Percentiles rank a stretch among this genome's conserved stretches.
Evolutionary conservation across 2,329 filamentous ascomycete species (phyloP).

Genomic region (Colletotrichum gigasporum): DNA sequence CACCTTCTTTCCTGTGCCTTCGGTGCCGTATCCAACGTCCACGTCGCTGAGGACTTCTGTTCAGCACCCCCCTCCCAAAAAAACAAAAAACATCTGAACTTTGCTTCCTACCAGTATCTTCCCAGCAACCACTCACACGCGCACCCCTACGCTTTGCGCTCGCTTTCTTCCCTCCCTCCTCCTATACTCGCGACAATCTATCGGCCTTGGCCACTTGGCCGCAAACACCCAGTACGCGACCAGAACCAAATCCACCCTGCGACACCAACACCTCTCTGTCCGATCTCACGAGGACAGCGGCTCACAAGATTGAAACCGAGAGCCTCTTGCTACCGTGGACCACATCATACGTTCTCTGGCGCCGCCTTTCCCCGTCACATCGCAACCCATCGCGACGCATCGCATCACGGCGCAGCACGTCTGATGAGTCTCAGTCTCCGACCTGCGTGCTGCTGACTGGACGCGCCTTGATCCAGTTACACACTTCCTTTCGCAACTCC

Average conservation of each 20-base stretch:
- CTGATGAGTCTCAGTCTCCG: conserved; percentile 1
- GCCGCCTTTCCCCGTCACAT: background rate
- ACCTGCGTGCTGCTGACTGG: conserved; percentile 14
- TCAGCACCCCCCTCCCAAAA: no score
- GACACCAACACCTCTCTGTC: background rate
- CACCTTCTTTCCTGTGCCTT: background rate
- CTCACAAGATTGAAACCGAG: background rate
- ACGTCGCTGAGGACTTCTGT: no score
- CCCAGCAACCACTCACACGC: background rate
- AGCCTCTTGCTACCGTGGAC: background rate
- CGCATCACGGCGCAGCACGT: background rate
- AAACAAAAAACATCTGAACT: conserved; percentile 9
- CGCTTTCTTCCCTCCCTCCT: background rate
- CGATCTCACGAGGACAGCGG: background rate
- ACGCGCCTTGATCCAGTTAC: conserved; percentile 2
- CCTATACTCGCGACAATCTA: background rate
- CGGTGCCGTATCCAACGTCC: no score
- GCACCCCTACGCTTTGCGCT: background rate
- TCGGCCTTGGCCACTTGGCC: conserved; percentile 18
- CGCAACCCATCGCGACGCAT: background rate
- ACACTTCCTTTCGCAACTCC: conserved; percentile 7
- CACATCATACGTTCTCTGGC: background rate
- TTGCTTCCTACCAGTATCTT: background rate
- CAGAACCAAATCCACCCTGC: background rate
- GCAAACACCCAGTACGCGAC: background rate